Evolutionary conservation across 805 yeast genomes (phyloP), one percentile per base, ranked within the genome.

Genomic region (Metschnikowia shivogae): DNA sequence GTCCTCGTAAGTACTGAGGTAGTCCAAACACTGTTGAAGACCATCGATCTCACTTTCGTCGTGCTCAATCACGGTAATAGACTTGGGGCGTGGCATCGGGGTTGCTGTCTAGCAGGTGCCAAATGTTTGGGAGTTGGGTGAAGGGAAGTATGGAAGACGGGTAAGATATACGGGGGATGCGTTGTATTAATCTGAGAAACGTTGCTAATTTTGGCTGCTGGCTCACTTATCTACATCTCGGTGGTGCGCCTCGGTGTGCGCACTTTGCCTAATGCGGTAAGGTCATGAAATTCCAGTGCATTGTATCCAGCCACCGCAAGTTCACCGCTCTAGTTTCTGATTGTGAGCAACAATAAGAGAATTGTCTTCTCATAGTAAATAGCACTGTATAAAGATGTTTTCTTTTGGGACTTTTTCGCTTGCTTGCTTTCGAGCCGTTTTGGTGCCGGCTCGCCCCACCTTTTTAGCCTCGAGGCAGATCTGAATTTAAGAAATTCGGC

Each of bases 1-100:
- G 17, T 46, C 38, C n/a, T 43, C 50, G 26, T 34, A 39, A 12
- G 36, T 40, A 14, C 42, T 24, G 35, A 46, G 40, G 28, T 49
- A 43, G 6, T 41, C 45, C 35, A 47, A 33, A 24, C 44, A 48
- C 24, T 26, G 39, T 9, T 19, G 31, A 12, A 45, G 42, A 22
- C 44, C 49, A 29, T 19, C 45, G 14, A 19, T 34, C 6, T 19
- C 36, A 20, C 42, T 19, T 32, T 39, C 45, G 34, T 45, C 27
- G 8, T 36, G 28, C 6, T 37, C 40, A 19, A 37, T 37, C 5
- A 11, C 28, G 4, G 40, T 29, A 17, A 37, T 29, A 27, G 28
- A 26, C 13, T 29, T 29, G 12, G 34, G n/a, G 28, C 19, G 5
- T 8, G 40, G 19, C 40, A 37, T 37, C 4, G 6, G 17, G 40